Conservation (phyloP, 768 basidiomycete species). For the Cyclocybe aegerita region DNA sequence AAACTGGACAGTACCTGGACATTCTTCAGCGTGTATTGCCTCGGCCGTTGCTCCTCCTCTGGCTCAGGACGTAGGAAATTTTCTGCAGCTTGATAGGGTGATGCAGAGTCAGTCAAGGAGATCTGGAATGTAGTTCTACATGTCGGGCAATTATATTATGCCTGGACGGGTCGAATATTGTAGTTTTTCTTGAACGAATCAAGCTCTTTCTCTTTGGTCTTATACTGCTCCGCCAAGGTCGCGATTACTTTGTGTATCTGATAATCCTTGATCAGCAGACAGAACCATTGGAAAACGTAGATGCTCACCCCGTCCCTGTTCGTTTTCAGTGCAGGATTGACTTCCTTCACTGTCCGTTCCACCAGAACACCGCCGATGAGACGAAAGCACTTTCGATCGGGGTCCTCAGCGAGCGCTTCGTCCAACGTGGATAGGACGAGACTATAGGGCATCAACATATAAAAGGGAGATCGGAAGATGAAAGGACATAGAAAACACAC, state of each 20-base stretch:
- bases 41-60: no score
- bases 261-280: constrained; percentile 15
- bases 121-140: not conserved
- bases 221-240: constrained; percentile 83
- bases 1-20: no score
- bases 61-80: no score
- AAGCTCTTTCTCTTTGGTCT: constrained; percentile 82
- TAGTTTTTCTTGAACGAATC: constrained; percentile 78
- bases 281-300: not conserved
- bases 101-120: not conserved
- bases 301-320: constrained; percentile 80
- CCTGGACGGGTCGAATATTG: constrained; percentile 61
- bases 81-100: not conserved
- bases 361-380: constrained; percentile 95
- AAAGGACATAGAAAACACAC: constrained; percentile 43
- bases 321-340: constrained; percentile 87
- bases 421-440: constrained; percentile 86
- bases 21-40: no score
- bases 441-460: constrained; percentile 36
- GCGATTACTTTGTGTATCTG: constrained; percentile 84
- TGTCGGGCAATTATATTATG: constrained; percentile 4
- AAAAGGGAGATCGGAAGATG: not conserved
- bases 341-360: constrained; percentile 93
- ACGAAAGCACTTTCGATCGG: constrained; percentile 93
- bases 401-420: constrained; percentile 79